These are phyloP conservation scores for Scalesia atractyloides DNA, from an alignment of 129 eudicot genomes.

Conservation along the genomic window DNA sequence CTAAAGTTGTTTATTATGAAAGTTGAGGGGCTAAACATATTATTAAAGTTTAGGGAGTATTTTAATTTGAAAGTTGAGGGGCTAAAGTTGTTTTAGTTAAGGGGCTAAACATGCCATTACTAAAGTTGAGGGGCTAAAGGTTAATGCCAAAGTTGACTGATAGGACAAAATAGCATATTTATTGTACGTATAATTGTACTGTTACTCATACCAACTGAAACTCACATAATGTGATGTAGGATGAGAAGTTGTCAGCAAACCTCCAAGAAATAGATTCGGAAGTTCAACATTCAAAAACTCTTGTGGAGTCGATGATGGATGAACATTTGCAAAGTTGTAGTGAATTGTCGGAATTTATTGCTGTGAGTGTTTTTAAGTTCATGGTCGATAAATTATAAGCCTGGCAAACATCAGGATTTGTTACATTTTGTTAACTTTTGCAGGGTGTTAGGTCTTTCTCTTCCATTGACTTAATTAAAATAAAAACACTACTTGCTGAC, in stretches of 20 bases:
- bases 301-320: conserved; percentile 51
- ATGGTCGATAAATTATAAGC: not conserved
- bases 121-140: too few species aligned
- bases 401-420: conserved; percentile 2
- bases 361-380: conserved; percentile 53
- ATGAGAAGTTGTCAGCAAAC: conserved; percentile 45
- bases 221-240: conserved; percentile 38
- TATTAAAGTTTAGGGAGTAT: too few species aligned
- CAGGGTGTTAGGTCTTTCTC: conserved; percentile 63
- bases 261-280: conserved; percentile 60
- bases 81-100: too few species aligned
- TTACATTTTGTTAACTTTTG: conserved; percentile 9
- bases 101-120: too few species aligned
- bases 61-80: too few species aligned
- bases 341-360: conserved; percentile 34
- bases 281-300: conserved; percentile 45
- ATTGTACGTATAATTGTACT: not conserved
- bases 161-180: too few species aligned
- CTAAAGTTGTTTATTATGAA: too few species aligned
- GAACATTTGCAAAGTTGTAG: conserved; percentile 57
- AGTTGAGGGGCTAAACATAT: too few species aligned
- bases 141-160: too few species aligned
- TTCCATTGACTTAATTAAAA: conserved; percentile 40
- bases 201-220: conserved; percentile 17
- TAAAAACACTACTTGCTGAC: conserved; percentile 46